Evolutionary conservation across 768 basidiomycete genomes (phyloP).

Genomic region (Leccinum sublutescens): DNA sequence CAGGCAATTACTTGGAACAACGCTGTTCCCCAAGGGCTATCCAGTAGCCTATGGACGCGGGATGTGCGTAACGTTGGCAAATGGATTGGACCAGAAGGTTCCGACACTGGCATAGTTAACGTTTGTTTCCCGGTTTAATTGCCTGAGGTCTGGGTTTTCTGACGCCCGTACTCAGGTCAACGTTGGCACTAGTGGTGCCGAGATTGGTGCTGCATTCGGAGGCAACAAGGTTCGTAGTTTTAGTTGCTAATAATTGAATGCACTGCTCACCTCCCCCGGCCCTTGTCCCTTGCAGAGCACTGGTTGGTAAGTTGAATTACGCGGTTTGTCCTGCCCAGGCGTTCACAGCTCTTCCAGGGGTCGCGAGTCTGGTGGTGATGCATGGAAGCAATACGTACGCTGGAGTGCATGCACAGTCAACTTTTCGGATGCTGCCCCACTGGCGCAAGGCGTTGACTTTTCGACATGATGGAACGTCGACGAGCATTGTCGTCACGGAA

Average conservation of each 20-base stretch:
- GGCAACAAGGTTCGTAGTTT: conserved; percentile 74
- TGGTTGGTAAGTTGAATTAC: conserved; percentile 58
- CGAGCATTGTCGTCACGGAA: background rate
- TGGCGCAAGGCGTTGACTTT: conserved; percentile 94
- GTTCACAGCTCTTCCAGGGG: conserved; percentile 55
- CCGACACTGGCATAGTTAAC: conserved; percentile 91
- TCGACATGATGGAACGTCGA: conserved; percentile 36
- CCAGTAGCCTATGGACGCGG: conserved; percentile 88
- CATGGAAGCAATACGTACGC: conserved; percentile 97
- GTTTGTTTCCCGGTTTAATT: conserved; percentile 42
- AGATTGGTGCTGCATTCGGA: conserved; percentile 87
- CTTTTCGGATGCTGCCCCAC: conserved; percentile 82
- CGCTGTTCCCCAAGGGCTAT: conserved; percentile 85
- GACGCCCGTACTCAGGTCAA: conserved; percentile 47
- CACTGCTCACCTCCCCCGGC: conserved; percentile 9
- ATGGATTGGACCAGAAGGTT: conserved; percentile 89
- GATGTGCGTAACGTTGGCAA: conserved; percentile 81
- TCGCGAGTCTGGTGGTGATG: conserved; percentile 94
- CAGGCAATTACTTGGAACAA: conserved; percentile 91
- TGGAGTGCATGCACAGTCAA: conserved; percentile 94
- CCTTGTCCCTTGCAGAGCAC: conserved; percentile 55
- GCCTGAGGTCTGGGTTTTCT: background rate
- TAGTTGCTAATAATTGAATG: conserved; percentile 12
- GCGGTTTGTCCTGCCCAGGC: conserved; percentile 15
- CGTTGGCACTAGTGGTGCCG: conserved; percentile 65